Percentiles rank a stretch among this genome's conserved stretches.
Evolutionary conservation across 2,329 filamentous ascomycete genomes (phyloP).

Genomic region (Tolypocladium inflatum): DNA sequence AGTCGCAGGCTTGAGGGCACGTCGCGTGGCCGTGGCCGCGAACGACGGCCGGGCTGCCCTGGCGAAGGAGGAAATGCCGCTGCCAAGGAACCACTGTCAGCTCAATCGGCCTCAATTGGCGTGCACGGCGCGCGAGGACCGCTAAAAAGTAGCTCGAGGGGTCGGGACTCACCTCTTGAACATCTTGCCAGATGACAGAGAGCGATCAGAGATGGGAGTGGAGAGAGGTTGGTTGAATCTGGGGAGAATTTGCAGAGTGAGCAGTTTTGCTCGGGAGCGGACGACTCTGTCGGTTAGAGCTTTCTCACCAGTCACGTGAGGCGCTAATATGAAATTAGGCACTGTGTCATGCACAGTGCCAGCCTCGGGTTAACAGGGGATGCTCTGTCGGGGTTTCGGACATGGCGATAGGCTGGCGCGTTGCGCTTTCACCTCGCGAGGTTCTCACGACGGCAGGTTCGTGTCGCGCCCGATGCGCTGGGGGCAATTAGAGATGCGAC

Average conservation of each 20-base stretch:
- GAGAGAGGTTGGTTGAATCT: slow-evolving; percentile 43
- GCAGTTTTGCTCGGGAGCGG: slow-evolving; percentile 36
- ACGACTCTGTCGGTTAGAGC: slow-evolving; percentile 34
- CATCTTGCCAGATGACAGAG: slow-evolving; percentile 66
- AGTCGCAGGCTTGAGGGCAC: slow-evolving; percentile 46
- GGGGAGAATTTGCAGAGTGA: slow-evolving; percentile 40
- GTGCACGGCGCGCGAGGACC: slow-evolving; percentile 10
- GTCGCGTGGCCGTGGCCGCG: slow-evolving; percentile 46
- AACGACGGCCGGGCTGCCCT: slow-evolving; percentile 53
- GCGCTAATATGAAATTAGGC: slow-evolving; percentile 19
- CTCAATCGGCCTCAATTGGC: slow-evolving; percentile 44
- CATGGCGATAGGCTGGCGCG: not conserved
- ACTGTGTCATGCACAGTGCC: not conserved
- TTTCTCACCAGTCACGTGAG: slow-evolving; percentile 30
- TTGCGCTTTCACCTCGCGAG: not conserved
- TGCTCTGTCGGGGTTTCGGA: not conserved
- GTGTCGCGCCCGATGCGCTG: not conserved
- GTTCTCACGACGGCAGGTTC: not conserved
- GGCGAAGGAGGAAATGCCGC: slow-evolving; percentile 57
- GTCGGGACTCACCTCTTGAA: slow-evolving; percentile 63
- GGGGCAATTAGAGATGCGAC: not conserved
- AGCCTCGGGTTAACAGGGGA: not conserved
- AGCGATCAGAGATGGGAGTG: slow-evolving; percentile 51
- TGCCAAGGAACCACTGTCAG: slow-evolving; percentile 30
- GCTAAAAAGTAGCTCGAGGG: slow-evolving; percentile 18